These are phyloP conservation scores for Sistotremastrum suecicum DNA, from an alignment of 768 basidiomycete genomes.

Conservation along the genomic window DNA sequence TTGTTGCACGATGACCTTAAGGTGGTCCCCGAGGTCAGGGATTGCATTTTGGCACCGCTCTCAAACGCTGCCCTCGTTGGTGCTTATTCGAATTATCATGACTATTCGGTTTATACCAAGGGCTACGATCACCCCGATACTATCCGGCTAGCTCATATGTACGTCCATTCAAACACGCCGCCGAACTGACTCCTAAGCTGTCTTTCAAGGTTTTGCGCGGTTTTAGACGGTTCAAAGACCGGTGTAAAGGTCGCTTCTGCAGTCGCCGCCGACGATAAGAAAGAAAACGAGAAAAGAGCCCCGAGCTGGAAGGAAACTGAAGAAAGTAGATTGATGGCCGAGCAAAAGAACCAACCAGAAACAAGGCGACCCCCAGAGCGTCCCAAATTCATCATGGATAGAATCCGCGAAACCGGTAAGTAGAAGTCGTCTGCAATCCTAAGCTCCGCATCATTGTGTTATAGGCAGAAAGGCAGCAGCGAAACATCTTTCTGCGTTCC, in stretches of 20 bases:
- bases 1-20: slow-evolving; percentile 13
- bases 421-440: slow-evolving; percentile 2
- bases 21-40: slow-evolving; percentile 25
- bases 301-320: slow-evolving; percentile 16
- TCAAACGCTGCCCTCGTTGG: slow-evolving; percentile 33
- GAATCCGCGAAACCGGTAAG: slow-evolving; percentile 7
- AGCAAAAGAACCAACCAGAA: slow-evolving; percentile 6
- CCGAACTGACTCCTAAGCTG: background rate
- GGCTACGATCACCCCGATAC: slow-evolving; percentile 40
- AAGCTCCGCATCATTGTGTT: too few species aligned
- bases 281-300: slow-evolving; percentile 11
- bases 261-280: slow-evolving; percentile 17
- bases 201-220: slow-evolving; percentile 29
- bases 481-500: slow-evolving; percentile 2
- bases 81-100: slow-evolving; percentile 37
- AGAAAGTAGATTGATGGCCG: background rate
- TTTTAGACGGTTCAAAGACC: slow-evolving; percentile 49
- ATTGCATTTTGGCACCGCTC: slow-evolving; percentile 35
- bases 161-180: slow-evolving; percentile 19
- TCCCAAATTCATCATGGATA: slow-evolving; percentile 19
- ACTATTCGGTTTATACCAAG: slow-evolving; percentile 33
- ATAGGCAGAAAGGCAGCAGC: background rate
- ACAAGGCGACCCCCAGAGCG: slow-evolving; percentile 4
- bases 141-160: slow-evolving; percentile 41
- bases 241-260: slow-evolving; percentile 30